Percentiles rank a stretch among this genome's conserved stretches.
Evolutionary conservation across 495 filamentous ascomycete genomes (phyloP).

Genomic region (Hyaloscypha variabilis): DNA sequence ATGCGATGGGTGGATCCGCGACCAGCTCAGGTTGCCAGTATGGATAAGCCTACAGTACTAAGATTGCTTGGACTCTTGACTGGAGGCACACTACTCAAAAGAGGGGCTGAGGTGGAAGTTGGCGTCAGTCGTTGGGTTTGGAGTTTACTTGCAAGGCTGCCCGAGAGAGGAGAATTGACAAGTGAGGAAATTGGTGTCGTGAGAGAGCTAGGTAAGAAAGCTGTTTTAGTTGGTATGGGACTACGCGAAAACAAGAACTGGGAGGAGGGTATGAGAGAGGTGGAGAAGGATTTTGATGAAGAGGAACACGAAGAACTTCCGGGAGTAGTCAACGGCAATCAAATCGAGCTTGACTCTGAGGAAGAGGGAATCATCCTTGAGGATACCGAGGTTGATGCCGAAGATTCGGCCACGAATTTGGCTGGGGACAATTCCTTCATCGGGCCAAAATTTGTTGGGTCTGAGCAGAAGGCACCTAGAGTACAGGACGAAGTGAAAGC

Average conservation of each 20-base stretch:
- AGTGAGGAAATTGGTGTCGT: constrained; percentile 59
- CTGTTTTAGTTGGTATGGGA: constrained; percentile 45
- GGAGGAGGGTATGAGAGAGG: constrained; percentile 31
- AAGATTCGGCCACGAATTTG: constrained; percentile 14
- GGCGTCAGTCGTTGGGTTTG: constrained; percentile 61
- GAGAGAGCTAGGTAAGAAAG: constrained; percentile 61
- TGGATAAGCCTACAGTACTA: constrained; percentile 64
- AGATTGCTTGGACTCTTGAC: constrained; percentile 57
- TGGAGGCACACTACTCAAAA: constrained; percentile 45
- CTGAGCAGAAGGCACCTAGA: constrained; percentile 26
- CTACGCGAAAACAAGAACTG: constrained; percentile 29
- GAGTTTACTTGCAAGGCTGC: constrained; percentile 60
- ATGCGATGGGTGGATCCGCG: constrained; percentile 58
- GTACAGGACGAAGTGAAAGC: constrained; percentile 2
- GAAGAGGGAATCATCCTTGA: constrained; percentile 20
- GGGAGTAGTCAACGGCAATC: constrained; percentile 28
- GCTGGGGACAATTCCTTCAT: constrained; percentile 19
- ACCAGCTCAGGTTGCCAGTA: constrained; percentile 67
- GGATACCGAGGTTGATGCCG: constrained; percentile 18
- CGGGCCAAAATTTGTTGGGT: background rate
- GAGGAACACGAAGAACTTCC: constrained; percentile 34
- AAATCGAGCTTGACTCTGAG: background rate
- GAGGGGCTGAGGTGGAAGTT: constrained; percentile 38
- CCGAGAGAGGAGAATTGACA: constrained; percentile 57
- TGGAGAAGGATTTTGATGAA: constrained; percentile 25